A percentile compares a stretch with the other conserved stretches of the same genome.
Conservation (phyloP, 345 rosid genomes). For the Arabis alpina region DNA sequence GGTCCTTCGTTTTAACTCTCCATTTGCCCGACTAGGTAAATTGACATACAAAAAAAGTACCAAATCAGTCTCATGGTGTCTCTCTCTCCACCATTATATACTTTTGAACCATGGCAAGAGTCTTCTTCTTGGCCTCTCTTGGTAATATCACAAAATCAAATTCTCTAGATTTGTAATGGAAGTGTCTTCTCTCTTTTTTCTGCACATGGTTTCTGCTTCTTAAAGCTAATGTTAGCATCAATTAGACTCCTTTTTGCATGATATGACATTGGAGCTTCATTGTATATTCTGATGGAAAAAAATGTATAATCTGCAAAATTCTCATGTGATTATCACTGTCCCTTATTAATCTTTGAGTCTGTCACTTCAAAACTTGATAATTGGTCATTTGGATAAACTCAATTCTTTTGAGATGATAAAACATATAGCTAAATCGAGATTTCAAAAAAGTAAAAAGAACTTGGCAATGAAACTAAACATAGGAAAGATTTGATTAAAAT, state of each 20-base stretch:
- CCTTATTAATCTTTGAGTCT: background rate
- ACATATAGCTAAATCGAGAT: background rate
- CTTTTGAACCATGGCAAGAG: constrained; percentile 22
- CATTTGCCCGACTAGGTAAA: constrained; percentile 33
- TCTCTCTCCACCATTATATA: constrained; percentile 35
- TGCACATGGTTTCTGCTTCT: constrained; percentile 15
- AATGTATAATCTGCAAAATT: constrained; percentile 13
- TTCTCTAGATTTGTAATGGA: constrained; percentile 3
- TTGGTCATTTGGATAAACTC: too few species aligned
- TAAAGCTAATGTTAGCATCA: constrained; percentile 22
- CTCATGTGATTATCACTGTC: background rate
- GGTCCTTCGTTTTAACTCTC: constrained; percentile 68
- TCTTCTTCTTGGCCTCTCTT: constrained; percentile 29
- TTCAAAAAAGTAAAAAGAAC: background rate
- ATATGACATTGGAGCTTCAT: constrained; percentile 31
- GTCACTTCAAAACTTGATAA: background rate
- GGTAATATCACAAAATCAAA: constrained; percentile 23
- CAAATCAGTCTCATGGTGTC: constrained; percentile 24
- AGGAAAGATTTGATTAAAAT: background rate
- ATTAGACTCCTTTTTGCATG: constrained; percentile 16
- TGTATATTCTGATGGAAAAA: constrained; percentile 31
- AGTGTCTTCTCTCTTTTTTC: background rate
- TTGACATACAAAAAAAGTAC: background rate
- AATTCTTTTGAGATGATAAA: background rate
- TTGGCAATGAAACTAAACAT: background rate